A percentile compares a stretch with the other conserved stretches of the same genome.
Conservation (phyloP, 2,329 filamentous ascomycete species). For the Colletotrichum nymphaeae region DNA sequence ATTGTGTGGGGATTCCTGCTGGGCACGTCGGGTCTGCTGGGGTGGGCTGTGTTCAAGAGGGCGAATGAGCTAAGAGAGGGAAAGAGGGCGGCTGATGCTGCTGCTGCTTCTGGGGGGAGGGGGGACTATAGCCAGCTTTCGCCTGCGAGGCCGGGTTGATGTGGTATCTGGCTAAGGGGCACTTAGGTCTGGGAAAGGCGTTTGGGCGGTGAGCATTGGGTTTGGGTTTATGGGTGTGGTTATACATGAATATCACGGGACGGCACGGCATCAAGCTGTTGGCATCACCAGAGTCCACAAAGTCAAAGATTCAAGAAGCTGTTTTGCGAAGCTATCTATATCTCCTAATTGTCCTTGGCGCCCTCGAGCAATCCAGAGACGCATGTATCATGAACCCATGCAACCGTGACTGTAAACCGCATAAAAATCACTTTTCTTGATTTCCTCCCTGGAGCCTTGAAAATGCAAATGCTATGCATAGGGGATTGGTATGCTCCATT, state of each 20-base stretch:
- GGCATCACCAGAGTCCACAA: too few species aligned
- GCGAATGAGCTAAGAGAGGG: slow-evolving; percentile 54
- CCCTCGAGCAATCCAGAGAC: not conserved
- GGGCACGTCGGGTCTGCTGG: slow-evolving; percentile 67
- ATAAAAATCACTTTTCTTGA: slow-evolving; percentile 12
- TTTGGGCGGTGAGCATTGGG: not conserved
- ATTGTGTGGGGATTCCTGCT: slow-evolving; percentile 75
- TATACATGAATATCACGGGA: not conserved
- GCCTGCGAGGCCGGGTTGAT: slow-evolving; percentile 8
- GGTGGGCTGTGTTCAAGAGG: slow-evolving; percentile 67
- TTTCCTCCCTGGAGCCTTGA: slow-evolving; percentile 4
- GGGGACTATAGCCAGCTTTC: slow-evolving; percentile 28
- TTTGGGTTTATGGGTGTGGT: not conserved
- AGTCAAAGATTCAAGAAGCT: not conserved
- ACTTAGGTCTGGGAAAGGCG: not conserved
- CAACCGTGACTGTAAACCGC: slow-evolving; percentile 13
- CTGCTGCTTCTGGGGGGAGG: slow-evolving; percentile 25
- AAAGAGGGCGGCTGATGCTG: slow-evolving; percentile 32
- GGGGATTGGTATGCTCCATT: not conserved
- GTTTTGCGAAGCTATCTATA: slow-evolving; percentile 18
- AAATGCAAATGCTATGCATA: slow-evolving; percentile 29
- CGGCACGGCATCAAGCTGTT: too few species aligned
- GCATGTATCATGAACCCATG: slow-evolving; percentile 27
- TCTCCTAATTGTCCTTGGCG: not conserved
- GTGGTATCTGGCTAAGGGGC: not conserved